phyloP scores from a whole-genome alignment of 2,329 filamentous ascomycete genomes.

The Pseudogymnoascus verrucosus region DNA sequence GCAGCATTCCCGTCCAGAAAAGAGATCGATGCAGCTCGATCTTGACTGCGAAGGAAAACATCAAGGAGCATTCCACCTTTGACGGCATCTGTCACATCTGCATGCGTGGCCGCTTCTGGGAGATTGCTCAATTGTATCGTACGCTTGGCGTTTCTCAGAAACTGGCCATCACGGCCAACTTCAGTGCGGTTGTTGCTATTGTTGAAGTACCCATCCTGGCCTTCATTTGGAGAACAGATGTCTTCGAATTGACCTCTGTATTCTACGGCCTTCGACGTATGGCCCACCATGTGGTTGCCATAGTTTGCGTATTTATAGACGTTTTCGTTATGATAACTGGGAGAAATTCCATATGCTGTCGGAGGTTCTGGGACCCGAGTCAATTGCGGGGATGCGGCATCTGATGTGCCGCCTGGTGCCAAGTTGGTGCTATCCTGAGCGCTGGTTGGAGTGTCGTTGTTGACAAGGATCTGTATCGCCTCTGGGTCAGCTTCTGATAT shows the following conservation, averaged over 20 bases:
- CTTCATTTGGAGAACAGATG: constrained; percentile 8
- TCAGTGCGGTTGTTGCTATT: constrained; percentile 17
- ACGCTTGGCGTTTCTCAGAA: constrained; percentile 34
- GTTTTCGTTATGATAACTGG: not conserved
- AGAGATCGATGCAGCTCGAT: constrained; percentile 57
- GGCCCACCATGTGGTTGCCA: not conserved
- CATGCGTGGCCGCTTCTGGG: constrained; percentile 52
- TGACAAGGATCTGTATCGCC: constrained; percentile 21
- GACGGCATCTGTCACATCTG: constrained; percentile 56
- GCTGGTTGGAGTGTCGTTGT: constrained; percentile 15
- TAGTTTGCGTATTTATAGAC: not conserved
- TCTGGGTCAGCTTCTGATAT: constrained; percentile 13
- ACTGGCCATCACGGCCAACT: constrained; percentile 18
- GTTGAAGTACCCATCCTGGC: constrained; percentile 19
- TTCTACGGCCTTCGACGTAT: not conserved
- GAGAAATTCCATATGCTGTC: constrained; percentile 19
- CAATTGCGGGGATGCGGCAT: constrained; percentile 13
- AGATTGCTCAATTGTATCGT: constrained; percentile 58
- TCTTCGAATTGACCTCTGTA: not conserved
- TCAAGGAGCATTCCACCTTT: constrained; percentile 66
- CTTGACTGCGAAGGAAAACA: constrained; percentile 51
- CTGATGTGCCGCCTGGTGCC: constrained; percentile 14
- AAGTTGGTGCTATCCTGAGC: constrained; percentile 15
- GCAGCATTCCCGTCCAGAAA: constrained; percentile 60
- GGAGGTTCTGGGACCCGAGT: constrained; percentile 14